Percentiles rank a stretch among this genome's conserved stretches.
These are phyloP conservation scores for Diutina pseudorugosa DNA, from an alignment of 1,139 yeast species.

Conservation along the genomic window DNA sequence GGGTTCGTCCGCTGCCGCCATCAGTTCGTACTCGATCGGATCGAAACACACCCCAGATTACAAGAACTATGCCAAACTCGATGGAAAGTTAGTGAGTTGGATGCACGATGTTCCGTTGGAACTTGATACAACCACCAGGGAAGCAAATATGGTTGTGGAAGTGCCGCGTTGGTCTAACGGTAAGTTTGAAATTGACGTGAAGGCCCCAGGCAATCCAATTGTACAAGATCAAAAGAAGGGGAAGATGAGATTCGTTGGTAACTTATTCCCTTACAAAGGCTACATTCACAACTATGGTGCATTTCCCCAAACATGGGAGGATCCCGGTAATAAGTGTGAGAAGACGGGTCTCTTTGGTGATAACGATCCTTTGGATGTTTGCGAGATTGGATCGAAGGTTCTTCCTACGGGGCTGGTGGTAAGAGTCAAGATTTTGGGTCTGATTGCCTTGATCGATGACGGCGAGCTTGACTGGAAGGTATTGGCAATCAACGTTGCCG, in stretches of 20 bases:
- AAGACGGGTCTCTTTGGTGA: slow-evolving; percentile 79
- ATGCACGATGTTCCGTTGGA: slow-evolving; percentile 70
- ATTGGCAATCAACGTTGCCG: slow-evolving; percentile 61
- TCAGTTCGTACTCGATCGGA: slow-evolving; percentile 11
- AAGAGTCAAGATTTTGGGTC: slow-evolving; percentile 76
- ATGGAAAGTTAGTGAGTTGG: slow-evolving; percentile 56
- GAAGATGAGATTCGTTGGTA: slow-evolving; percentile 69
- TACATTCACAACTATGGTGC: slow-evolving; percentile 91
- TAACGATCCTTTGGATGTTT: slow-evolving; percentile 83
- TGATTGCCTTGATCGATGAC: slow-evolving; percentile 80
- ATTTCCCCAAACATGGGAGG: slow-evolving; percentile 94
- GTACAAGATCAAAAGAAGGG: slow-evolving; percentile 82
- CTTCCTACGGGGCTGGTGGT: slow-evolving; percentile 66
- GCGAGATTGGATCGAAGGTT: slow-evolving; percentile 73
- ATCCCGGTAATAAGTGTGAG: slow-evolving; percentile 47
- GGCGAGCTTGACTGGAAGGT: slow-evolving; percentile 95
- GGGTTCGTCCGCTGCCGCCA: neutral
- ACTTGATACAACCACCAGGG: slow-evolving; percentile 49
- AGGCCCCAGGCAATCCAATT: slow-evolving; percentile 61
- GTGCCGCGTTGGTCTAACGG: slow-evolving; percentile 90
- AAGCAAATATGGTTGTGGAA: slow-evolving; percentile 80
- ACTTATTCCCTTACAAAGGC: slow-evolving; percentile 85
- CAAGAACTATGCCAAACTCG: slow-evolving; percentile 18
- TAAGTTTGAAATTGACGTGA: slow-evolving; percentile 71
- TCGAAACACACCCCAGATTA: slow-evolving; percentile 22